Percentiles rank a stretch among this genome's conserved stretches.
Evolutionary conservation across 164 flowering plant species (phyloP).

Genomic region (Echeveria elegans): DNA sequence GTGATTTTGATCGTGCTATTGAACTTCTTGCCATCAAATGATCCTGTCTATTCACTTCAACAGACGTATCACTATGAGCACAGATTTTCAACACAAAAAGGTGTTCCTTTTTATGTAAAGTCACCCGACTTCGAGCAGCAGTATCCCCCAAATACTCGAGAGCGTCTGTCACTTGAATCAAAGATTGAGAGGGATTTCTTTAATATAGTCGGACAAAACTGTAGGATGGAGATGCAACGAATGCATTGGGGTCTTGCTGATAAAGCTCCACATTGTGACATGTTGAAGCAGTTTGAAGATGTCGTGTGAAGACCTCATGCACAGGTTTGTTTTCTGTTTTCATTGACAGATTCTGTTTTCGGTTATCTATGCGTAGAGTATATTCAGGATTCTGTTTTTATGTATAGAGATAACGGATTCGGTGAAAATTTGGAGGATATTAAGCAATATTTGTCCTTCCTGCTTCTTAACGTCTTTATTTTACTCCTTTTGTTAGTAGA

Average conservation of each 20-base stretch:
- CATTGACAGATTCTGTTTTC: too few relatives aligned
- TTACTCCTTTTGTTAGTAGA: not conserved
- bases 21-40: constrained; percentile 57
- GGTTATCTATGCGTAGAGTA: too few relatives aligned
- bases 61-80: constrained; percentile 39
- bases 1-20: constrained; percentile 53
- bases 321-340: constrained; percentile 15
- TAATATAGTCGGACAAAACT: constrained; percentile 44
- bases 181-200: constrained; percentile 56
- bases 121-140: constrained; percentile 54
- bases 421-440: too few relatives aligned
- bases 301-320: constrained; percentile 22
- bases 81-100: constrained; percentile 37
- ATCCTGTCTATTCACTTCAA: constrained; percentile 56
- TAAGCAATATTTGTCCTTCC: not conserved
- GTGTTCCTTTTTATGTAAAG: constrained; percentile 65
- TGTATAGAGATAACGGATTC: too few relatives aligned
- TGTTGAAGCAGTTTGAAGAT: constrained; percentile 38
- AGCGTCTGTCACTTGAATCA: constrained; percentile 37
- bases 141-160: constrained; percentile 40
- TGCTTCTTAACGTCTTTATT: not conserved
- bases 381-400: too few relatives aligned
- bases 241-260: constrained; percentile 57
- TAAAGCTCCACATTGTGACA: constrained; percentile 73
- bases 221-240: constrained; percentile 65